These are phyloP conservation scores for Lichtheimia ornata DNA, from an alignment of 371 early-diverging fungal species.

Conservation along the genomic window DNA sequence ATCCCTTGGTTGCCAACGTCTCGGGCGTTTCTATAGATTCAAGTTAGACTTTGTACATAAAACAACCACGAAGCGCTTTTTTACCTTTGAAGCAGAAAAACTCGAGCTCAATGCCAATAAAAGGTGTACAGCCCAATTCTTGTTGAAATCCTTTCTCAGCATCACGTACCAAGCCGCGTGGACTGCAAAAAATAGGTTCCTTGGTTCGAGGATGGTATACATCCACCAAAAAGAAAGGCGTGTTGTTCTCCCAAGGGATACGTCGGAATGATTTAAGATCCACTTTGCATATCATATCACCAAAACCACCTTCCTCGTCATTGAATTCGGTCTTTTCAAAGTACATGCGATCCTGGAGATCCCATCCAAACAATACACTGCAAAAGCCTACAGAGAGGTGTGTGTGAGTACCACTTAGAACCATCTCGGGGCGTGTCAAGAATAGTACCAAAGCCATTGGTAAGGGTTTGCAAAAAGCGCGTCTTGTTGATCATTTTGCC, in stretches of 20 bases:
- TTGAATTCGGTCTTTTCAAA: constrained; percentile 25
- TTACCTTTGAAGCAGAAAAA: constrained; percentile 86
- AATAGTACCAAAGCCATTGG: constrained; percentile 70
- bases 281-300: constrained; percentile 71
- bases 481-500: constrained; percentile 74
- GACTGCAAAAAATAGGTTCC: constrained; percentile 66
- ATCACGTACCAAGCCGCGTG: constrained; percentile 63
- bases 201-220: constrained; percentile 60
- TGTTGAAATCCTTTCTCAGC: constrained; percentile 43
- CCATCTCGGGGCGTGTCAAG: not conserved
- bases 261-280: constrained; percentile 69
- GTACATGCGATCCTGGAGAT: constrained; percentile 66
- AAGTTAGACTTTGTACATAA: too few species aligned
- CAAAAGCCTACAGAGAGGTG: constrained; percentile 65
- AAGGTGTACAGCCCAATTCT: constrained; percentile 55
- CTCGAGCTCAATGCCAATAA: constrained; percentile 81
- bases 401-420: not conserved
- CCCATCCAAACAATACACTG: constrained; percentile 87
- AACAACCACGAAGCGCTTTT: too few species aligned
- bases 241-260: constrained; percentile 78
- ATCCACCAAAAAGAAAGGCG: constrained; percentile 75
- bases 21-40: constrained; percentile 63
- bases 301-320: constrained; percentile 48
- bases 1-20: constrained; percentile 59
- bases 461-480: constrained; percentile 67